Conservation (phyloP, 345 rosid species). For the Syzygium jambos region DNA sequence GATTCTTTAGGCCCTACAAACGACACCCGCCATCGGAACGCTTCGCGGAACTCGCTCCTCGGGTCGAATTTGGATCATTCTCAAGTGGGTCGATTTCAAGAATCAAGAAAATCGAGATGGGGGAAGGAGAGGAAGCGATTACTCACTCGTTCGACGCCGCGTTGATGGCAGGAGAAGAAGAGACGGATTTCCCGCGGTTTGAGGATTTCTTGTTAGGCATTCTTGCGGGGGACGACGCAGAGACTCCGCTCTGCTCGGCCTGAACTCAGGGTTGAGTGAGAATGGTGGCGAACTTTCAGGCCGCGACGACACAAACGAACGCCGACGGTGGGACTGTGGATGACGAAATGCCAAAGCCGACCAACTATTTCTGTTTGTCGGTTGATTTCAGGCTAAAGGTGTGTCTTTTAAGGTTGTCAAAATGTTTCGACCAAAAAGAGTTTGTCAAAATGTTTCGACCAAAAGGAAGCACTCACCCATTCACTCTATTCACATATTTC, state of each 20-base stretch:
- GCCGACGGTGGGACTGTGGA: no score
- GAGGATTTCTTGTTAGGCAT: background rate
- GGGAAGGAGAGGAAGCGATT: background rate
- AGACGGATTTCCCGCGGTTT: constrained; percentile 13
- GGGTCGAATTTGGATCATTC: background rate
- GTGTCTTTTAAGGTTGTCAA: no score
- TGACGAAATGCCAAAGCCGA: no score
- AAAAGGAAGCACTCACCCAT: no score
- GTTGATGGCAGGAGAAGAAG: constrained; percentile 3
- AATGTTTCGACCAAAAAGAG: no score
- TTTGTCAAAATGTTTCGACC: no score
- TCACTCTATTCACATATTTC: no score
- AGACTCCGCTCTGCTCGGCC: background rate
- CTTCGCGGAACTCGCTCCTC: background rate
- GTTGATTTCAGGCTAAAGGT: no score
- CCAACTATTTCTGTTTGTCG: no score
- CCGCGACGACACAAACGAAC: no score
- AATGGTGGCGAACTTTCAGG: background rate
- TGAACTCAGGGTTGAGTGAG: background rate
- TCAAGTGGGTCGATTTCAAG: background rate
- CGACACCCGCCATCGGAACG: background rate
- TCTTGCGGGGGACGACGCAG: background rate
- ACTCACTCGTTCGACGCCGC: background rate
- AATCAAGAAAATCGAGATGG: background rate
- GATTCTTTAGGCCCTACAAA: background rate